These are phyloP conservation scores for Magnolia changhungtana DNA, from an alignment of 164 flowering plant species.

Conservation along the genomic window DNA sequence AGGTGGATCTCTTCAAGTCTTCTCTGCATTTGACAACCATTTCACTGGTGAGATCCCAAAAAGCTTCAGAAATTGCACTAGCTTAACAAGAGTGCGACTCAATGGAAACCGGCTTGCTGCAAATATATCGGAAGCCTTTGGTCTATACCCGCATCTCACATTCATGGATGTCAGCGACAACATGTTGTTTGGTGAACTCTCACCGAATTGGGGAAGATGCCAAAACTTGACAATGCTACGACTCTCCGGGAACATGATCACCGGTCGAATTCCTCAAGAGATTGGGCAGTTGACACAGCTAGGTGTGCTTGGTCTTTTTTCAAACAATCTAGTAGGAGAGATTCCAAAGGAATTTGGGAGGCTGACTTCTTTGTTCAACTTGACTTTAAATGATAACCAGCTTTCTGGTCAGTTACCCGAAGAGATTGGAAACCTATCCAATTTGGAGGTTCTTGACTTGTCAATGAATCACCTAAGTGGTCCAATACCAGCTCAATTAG, in stretches of 20 bases:
- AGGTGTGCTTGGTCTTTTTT: background rate
- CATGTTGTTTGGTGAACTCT: background rate
- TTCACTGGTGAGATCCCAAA: background rate
- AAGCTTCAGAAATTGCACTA: background rate
- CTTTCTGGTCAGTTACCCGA: background rate
- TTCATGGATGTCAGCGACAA: background rate
- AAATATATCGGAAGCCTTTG: background rate
- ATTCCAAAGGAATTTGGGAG: constrained; percentile 4
- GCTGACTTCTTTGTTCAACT: background rate
- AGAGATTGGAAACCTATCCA: background rate
- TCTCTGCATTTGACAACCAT: background rate
- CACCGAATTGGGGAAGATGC: too few relatives aligned
- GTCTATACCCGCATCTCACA: background rate
- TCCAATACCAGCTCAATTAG: background rate
- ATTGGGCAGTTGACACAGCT: background rate
- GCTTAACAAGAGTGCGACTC: background rate
- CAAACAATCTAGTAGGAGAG: constrained; percentile 3
- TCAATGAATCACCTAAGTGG: background rate
- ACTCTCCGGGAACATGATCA: too few relatives aligned
- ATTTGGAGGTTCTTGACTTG: background rate
- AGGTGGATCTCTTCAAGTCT: background rate
- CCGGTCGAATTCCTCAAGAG: background rate
- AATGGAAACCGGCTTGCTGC: background rate
- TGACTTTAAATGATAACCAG: background rate
- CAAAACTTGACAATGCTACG: too few relatives aligned